Evolutionary conservation across 2,329 filamentous ascomycete genomes (phyloP).

Genomic region (Diaporthe caulivora): DNA sequence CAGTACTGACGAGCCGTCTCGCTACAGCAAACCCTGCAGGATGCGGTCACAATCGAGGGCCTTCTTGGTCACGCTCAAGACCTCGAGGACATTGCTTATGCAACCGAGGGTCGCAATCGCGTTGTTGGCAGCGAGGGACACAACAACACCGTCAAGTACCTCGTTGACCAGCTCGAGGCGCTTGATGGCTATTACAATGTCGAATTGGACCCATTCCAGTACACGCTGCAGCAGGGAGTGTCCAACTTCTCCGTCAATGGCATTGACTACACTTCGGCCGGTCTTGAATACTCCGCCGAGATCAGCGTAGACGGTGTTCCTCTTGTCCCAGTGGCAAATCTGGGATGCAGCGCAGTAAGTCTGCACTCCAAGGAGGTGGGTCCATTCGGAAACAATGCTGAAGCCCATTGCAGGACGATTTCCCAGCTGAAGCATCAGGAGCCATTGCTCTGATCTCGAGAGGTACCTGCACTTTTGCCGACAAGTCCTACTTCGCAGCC

Average conservation of each 20-base stretch:
- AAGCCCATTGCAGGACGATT: slow-evolving; percentile 10
- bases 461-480: slow-evolving; percentile 69
- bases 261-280: slow-evolving; percentile 43
- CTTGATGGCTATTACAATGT: slow-evolving; percentile 56
- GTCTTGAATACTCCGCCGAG: slow-evolving; percentile 65
- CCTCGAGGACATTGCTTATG: slow-evolving; percentile 58
- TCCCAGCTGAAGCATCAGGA: slow-evolving; percentile 59
- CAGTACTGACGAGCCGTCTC: neutral
- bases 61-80: slow-evolving; percentile 58
- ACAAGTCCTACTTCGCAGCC: slow-evolving; percentile 69
- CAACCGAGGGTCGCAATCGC: slow-evolving; percentile 54
- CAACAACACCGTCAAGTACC: slow-evolving; percentile 60
- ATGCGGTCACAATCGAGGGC: slow-evolving; percentile 46
- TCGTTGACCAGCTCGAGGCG: slow-evolving; percentile 54
- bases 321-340: slow-evolving; percentile 60
- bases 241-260: slow-evolving; percentile 49
- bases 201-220: slow-evolving; percentile 58
- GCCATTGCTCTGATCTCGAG: slow-evolving; percentile 71
- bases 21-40: neutral
- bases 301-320: slow-evolving; percentile 53
- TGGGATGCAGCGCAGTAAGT: slow-evolving; percentile 67
- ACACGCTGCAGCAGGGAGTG: slow-evolving; percentile 50
- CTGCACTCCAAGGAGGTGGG: slow-evolving; percentile 50
- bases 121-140: slow-evolving; percentile 59
- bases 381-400: neutral